A percentile compares a stretch with the other conserved stretches of the same genome.
Evolutionary conservation across 2,329 filamentous ascomycete genomes (phyloP).

Genomic region (Ascochyta pisi): DNA sequence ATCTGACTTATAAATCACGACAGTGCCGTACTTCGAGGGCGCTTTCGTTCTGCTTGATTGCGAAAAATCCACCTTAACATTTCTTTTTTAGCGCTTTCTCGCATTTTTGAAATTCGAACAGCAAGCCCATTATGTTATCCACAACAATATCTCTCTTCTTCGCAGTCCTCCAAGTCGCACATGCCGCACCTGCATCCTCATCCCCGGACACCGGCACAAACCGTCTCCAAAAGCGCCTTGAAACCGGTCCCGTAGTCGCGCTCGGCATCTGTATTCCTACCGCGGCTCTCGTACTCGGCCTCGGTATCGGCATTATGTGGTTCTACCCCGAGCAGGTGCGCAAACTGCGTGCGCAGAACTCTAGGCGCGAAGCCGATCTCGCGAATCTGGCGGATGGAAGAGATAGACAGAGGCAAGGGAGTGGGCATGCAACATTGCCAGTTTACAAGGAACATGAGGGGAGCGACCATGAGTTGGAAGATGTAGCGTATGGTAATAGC

Average conservation of each 20-base stretch:
- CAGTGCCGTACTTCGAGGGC: neutral
- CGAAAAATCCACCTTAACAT: no score
- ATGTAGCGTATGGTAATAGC: neutral
- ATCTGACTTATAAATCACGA: neutral
- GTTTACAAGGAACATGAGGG: conserved; percentile 2
- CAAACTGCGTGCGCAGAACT: conserved; percentile 10
- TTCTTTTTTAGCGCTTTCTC: no score
- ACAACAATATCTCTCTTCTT: neutral
- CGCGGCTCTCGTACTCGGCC: conserved; percentile 9
- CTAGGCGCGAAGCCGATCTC: neutral
- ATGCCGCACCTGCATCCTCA: neutral
- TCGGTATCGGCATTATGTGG: conserved; percentile 14
- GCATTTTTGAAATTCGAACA: neutral
- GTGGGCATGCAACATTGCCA: neutral
- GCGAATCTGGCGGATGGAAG: neutral
- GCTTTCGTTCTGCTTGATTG: no score
- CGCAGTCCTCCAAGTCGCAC: conserved; percentile 5
- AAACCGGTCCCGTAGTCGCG: conserved; percentile 14
- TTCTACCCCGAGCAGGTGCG: conserved; percentile 16
- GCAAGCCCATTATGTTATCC: conserved; percentile 2
- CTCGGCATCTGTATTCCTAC: conserved; percentile 18
- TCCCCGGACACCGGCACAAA: neutral
- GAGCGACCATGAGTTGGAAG: neutral
- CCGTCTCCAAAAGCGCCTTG: conserved; percentile 13
- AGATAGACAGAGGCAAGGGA: neutral